Evolutionary conservation across 2,329 filamentous ascomycete genomes (phyloP).

Genomic region (Pseudogymnoascus sp.): DNA sequence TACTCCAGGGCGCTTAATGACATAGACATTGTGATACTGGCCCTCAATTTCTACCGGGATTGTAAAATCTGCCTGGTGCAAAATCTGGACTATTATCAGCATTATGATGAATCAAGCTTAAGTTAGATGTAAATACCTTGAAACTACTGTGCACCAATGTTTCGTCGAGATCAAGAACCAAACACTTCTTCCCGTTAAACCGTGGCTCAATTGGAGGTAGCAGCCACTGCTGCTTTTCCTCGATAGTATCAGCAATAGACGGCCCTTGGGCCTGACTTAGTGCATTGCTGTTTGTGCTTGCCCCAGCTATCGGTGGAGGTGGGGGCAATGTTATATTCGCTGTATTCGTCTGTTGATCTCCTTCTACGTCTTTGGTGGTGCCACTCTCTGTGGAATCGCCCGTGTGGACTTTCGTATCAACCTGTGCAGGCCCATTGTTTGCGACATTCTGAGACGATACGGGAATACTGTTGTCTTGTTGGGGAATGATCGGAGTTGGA

Average conservation of each 20-base stretch:
- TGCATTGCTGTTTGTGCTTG: slow-evolving; percentile 14
- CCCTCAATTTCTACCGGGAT: slow-evolving; percentile 99
- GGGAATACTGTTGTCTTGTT: background rate
- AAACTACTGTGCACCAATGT: slow-evolving; percentile 98
- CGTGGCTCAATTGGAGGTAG: slow-evolving; percentile 75
- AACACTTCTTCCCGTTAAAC: slow-evolving; percentile 81
- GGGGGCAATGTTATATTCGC: slow-evolving; percentile 19
- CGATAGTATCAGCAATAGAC: slow-evolving; percentile 19
- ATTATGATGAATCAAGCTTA: background rate
- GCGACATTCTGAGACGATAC: background rate
- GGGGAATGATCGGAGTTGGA: slow-evolving; percentile 15
- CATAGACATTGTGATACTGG: slow-evolving; percentile 98
- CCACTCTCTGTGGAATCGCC: background rate
- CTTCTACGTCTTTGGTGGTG: background rate
- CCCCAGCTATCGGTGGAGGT: slow-evolving; percentile 18
- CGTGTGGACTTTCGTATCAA: background rate
- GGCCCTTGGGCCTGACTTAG: slow-evolving; percentile 21
- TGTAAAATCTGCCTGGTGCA: slow-evolving; percentile 97
- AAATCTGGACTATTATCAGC: slow-evolving; percentile 52
- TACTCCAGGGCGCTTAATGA: slow-evolving; percentile 97
- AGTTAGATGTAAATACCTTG: slow-evolving; percentile 55
- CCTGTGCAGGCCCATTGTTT: background rate
- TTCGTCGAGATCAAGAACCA: slow-evolving; percentile 93
- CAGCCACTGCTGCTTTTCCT: slow-evolving; percentile 39
- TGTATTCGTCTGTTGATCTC: background rate